A percentile compares a stretch with the other conserved stretches of the same genome.
These are phyloP conservation scores for Solanum phureja DNA, from an alignment of 257 asterid genomes.

Conservation along the genomic window DNA sequence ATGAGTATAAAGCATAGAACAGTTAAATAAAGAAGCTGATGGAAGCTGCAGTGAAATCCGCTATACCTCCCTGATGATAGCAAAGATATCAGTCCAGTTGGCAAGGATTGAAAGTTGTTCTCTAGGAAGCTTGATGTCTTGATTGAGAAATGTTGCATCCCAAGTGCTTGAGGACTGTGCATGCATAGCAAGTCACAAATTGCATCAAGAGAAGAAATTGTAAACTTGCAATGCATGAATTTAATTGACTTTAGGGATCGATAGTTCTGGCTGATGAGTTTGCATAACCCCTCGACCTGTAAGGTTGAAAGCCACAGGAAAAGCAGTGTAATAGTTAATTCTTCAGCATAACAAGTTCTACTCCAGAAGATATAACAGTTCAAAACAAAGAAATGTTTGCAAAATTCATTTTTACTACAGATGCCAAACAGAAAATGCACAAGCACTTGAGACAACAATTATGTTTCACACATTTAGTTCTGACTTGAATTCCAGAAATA, in stretches of 20 bases:
- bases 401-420: background rate
- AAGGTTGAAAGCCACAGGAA: conserved; percentile 10
- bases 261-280: conserved; percentile 56
- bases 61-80: conserved; percentile 67
- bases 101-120: conserved; percentile 36
- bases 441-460: background rate
- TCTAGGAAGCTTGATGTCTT: conserved; percentile 72
- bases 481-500: background rate
- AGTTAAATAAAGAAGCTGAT: background rate
- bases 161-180: conserved; percentile 49
- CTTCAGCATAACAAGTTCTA: background rate
- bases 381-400: background rate
- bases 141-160: conserved; percentile 73
- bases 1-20: background rate
- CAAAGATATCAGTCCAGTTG: conserved; percentile 51
- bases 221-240: conserved; percentile 82
- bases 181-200: conserved; percentile 52
- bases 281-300: conserved; percentile 86
- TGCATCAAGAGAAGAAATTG: conserved; percentile 48
- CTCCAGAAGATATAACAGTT: background rate
- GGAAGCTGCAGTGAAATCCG: background rate
- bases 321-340: conserved; percentile 8
- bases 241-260: conserved; percentile 58
- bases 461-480: background rate
- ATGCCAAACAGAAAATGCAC: background rate